phyloP scores from a whole-genome alignment of 2,329 filamentous ascomycete genomes.

The Acrodontium crateriforme region DNA sequence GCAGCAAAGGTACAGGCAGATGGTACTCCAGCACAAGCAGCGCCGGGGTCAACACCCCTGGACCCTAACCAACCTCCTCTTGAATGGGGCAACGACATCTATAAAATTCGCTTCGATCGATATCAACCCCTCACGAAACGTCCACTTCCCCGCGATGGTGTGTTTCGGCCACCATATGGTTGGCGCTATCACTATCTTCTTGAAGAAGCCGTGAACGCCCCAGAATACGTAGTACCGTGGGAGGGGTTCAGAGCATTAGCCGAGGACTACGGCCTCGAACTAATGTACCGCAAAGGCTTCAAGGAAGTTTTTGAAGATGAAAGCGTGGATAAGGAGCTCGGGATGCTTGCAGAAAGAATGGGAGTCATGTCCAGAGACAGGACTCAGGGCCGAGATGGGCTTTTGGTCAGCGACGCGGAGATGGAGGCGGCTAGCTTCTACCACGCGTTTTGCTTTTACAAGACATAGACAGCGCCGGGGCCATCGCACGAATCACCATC shows the following conservation, averaged over 20 bases:
- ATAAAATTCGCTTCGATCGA: slow-evolving; percentile 76
- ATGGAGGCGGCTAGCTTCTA: slow-evolving; percentile 87
- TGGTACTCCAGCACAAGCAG: slow-evolving; percentile 2
- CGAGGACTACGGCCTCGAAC: slow-evolving; percentile 90
- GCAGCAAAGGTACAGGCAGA: neutral
- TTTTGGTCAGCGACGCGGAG: slow-evolving; percentile 71
- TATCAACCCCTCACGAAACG: slow-evolving; percentile 27
- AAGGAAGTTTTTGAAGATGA: slow-evolving; percentile 83
- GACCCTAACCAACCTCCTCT: slow-evolving; percentile 24
- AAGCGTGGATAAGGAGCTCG: slow-evolving; percentile 69
- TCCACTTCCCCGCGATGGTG: slow-evolving; percentile 55
- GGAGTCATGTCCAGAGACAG: slow-evolving; percentile 63
- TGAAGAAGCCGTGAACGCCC: slow-evolving; percentile 89
- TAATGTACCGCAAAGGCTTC: slow-evolving; percentile 88
- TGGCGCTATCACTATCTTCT: slow-evolving; percentile 98
- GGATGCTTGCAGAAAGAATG: slow-evolving; percentile 88
- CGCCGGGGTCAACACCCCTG: slow-evolving; percentile 1
- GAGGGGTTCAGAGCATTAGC: slow-evolving; percentile 91
- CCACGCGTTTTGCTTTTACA: slow-evolving; percentile 92
- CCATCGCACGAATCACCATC: neutral
- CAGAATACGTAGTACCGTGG: slow-evolving; percentile 97
- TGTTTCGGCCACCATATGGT: slow-evolving; percentile 87
- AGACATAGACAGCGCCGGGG: slow-evolving; percentile 31
- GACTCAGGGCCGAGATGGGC: slow-evolving; percentile 27
- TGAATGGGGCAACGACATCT: slow-evolving; percentile 88